Conservation (phyloP, 768 basidiomycete genomes). For the Cystofilobasidium macerans region DNA sequence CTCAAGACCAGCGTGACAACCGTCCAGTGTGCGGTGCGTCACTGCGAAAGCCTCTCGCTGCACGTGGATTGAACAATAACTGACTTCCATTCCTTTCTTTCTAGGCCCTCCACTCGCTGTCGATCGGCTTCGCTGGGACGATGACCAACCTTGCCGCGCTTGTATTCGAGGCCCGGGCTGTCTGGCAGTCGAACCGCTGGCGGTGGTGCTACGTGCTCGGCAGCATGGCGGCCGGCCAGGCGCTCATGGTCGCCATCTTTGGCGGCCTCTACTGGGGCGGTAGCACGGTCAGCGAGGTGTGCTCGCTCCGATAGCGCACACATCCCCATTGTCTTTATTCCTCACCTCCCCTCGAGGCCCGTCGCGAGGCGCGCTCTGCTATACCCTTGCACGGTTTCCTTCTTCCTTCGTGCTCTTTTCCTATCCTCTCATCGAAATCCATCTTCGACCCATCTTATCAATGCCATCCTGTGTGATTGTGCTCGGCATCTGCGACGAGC, state of each 20-base stretch:
- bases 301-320: neutral
- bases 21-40: slow-evolving; percentile 9
- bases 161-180: slow-evolving; percentile 5
- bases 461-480: too few species aligned
- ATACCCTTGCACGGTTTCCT: too few species aligned
- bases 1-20: neutral
- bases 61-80: neutral
- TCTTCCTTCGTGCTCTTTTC: too few species aligned
- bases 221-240: neutral
- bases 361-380: too few species aligned
- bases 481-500: too few species aligned
- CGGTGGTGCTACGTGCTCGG: slow-evolving; percentile 10
- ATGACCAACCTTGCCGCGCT: slow-evolving; percentile 13
- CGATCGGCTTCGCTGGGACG: slow-evolving; percentile 15
- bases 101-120: slow-evolving; percentile 15
- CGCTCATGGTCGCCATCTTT: slow-evolving; percentile 2
- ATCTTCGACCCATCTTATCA: too few species aligned
- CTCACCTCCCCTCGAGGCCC: too few species aligned
- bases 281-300: neutral
- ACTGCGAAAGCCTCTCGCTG: neutral
- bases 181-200: slow-evolving; percentile 3
- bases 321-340: neutral
- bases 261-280: slow-evolving; percentile 15
- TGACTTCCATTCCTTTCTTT: neutral
- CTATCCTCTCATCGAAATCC: too few species aligned